These are phyloP conservation scores for Ananas comosus DNA, from an alignment of 176 grass and related monocot species.

Conservation along the genomic window DNA sequence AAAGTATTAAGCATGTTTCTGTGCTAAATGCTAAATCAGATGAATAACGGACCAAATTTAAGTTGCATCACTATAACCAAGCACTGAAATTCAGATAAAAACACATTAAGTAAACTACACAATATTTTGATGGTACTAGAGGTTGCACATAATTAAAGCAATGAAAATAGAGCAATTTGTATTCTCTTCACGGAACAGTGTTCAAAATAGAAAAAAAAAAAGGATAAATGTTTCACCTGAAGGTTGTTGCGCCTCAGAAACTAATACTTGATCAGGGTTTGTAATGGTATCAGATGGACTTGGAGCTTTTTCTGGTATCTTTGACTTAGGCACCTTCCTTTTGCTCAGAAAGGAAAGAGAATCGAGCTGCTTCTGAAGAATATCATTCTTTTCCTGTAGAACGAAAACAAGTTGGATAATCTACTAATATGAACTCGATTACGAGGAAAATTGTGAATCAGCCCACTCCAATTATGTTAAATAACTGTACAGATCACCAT, in stretches of 20 bases:
- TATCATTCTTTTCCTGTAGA: constrained; percentile 65
- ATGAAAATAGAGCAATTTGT: too few relatives aligned
- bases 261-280: constrained; percentile 33
- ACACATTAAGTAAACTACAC: too few relatives aligned
- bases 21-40: background rate
- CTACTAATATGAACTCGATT: too few relatives aligned
- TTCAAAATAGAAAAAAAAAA: background rate
- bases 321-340: constrained; percentile 74
- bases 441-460: too few relatives aligned
- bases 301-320: constrained; percentile 40
- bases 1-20: too few relatives aligned
- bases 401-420: background rate
- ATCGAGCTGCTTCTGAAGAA: constrained; percentile 76
- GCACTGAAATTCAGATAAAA: too few relatives aligned
- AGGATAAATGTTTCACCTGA: constrained; percentile 26
- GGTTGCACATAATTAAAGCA: too few relatives aligned
- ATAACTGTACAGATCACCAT: too few relatives aligned
- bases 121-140: too few relatives aligned
- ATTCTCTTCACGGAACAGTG: background rate
- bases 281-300: constrained; percentile 26
- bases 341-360: constrained; percentile 84
- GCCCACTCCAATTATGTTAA: too few relatives aligned
- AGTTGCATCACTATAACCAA: too few relatives aligned
- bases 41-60: background rate
- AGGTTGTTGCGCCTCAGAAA: constrained; percentile 35